Conservation (phyloP, 805 yeast genomes). For the Candida morakotiae region DNA sequence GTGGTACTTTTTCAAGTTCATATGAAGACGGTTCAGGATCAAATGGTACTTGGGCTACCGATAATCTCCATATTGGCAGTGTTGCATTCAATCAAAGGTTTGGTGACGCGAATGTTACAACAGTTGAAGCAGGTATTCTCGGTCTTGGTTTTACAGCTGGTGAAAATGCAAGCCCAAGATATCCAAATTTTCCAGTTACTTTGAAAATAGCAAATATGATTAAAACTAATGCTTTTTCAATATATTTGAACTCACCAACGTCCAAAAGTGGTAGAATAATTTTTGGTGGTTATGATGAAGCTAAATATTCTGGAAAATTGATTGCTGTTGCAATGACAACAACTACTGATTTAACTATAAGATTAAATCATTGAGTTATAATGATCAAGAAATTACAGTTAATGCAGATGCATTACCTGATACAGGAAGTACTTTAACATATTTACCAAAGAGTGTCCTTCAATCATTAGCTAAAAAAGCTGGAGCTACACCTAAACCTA, state of each 20-base stretch:
- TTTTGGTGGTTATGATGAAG: conserved; percentile 31
- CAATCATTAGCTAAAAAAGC: neutral
- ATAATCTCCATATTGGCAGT: conserved; percentile 11
- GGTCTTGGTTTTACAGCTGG: conserved; percentile 40
- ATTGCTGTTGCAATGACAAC: conserved; percentile 3
- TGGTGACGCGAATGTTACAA: conserved; percentile 14
- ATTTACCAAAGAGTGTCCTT: conserved; percentile 34
- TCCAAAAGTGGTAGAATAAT: conserved; percentile 21
- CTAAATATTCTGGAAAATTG: conserved; percentile 22
- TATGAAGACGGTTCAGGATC: conserved; percentile 10
- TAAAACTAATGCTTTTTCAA: conserved; percentile 31
- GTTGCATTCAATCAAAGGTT: conserved; percentile 12
- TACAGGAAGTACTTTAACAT: conserved; percentile 34
- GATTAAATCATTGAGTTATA: conserved; percentile 35
- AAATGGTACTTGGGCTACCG: conserved; percentile 14
- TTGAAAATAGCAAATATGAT: conserved; percentile 31
- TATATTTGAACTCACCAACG: conserved; percentile 24
- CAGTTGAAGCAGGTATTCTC: conserved; percentile 12
- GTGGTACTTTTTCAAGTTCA: conserved; percentile 8
- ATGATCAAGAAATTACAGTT: conserved; percentile 14
- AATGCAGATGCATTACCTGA: conserved; percentile 25
- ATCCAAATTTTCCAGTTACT: conserved; percentile 26
- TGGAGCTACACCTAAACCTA: no score
- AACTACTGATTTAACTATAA: conserved; percentile 31
- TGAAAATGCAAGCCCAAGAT: conserved; percentile 43